These are phyloP conservation scores for Colletotrichum filicis DNA, from an alignment of 2,329 filamentous ascomycete species.

Conservation along the genomic window DNA sequence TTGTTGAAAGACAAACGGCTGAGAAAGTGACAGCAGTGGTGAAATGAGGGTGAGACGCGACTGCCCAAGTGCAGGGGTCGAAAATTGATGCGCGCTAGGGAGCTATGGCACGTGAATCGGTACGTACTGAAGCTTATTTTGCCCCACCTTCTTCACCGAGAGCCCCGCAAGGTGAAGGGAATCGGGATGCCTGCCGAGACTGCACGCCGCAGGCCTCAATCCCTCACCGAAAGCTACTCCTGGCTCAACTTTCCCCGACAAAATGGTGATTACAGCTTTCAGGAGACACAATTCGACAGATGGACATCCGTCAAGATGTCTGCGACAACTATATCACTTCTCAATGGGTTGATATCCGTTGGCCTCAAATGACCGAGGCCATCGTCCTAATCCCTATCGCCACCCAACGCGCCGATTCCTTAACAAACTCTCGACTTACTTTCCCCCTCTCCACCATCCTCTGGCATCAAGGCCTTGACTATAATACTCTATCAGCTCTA, in stretches of 20 bases:
- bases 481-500: neutral
- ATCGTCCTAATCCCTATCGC: neutral
- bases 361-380: neutral
- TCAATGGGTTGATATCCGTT: neutral
- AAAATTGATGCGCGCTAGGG: slow-evolving; percentile 9
- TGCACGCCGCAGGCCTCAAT: no score
- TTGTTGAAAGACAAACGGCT: neutral
- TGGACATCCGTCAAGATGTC: neutral
- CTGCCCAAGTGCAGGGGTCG: neutral
- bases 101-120: neutral
- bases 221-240: no score
- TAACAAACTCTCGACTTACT: neutral
- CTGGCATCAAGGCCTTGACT: neutral
- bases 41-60: neutral
- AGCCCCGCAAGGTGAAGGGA: no score
- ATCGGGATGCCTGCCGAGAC: no score
- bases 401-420: neutral
- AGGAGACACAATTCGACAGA: neutral
- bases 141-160: neutral
- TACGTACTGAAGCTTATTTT: neutral
- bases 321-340: neutral
- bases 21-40: neutral
- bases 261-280: neutral
- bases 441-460: neutral
- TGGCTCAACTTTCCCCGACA: neutral